phyloP scores from a whole-genome alignment of 192 early-diverging fungal species.

The Entophlyctis helioformis region DNA sequence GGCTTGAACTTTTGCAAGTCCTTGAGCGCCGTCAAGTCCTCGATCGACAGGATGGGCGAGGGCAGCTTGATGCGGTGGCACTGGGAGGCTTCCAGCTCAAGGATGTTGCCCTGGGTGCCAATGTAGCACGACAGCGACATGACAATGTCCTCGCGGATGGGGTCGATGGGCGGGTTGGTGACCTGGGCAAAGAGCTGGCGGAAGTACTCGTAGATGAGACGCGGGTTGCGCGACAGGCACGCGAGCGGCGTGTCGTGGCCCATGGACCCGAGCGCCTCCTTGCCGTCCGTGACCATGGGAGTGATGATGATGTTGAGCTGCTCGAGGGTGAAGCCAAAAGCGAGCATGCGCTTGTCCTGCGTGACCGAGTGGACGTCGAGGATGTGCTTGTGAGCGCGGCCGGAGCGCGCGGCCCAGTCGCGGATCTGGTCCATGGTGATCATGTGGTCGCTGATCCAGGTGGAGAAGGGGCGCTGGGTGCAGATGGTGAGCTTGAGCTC shows the following conservation, averaged over 20 bases:
- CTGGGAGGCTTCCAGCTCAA: constrained; percentile 72
- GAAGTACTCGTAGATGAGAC: constrained; percentile 94
- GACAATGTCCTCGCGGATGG: constrained; percentile 95
- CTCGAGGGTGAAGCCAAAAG: constrained; percentile 88
- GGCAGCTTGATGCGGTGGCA: constrained; percentile 66
- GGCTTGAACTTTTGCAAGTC: constrained; percentile 50
- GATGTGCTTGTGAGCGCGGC: constrained; percentile 10
- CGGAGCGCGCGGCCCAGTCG: constrained; percentile 32
- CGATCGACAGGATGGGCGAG: constrained; percentile 75
- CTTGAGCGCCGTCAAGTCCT: constrained; percentile 72
- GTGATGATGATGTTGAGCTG: constrained; percentile 77
- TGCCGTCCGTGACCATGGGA: constrained; percentile 83
- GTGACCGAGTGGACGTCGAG: constrained; percentile 55
- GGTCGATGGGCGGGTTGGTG: constrained; percentile 97
- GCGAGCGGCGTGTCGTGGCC: constrained; percentile 94
- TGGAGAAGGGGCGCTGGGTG: constrained; percentile 54
- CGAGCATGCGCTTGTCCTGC: constrained; percentile 58
- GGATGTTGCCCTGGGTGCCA: constrained; percentile 87
- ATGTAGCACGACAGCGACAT: constrained; percentile 94
- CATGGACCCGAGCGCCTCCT: constrained; percentile 98
- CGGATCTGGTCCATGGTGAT: constrained; percentile 51
- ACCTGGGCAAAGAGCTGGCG: constrained; percentile 96
- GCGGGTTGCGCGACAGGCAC: constrained; percentile 77
- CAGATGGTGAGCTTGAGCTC: constrained; percentile 75
- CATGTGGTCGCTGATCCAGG: constrained; percentile 81